Percentiles rank a stretch among this genome's conserved stretches.
phyloP scores from a whole-genome alignment of 176 grass and related monocot genomes.

The Eleusine coracana region DNA sequence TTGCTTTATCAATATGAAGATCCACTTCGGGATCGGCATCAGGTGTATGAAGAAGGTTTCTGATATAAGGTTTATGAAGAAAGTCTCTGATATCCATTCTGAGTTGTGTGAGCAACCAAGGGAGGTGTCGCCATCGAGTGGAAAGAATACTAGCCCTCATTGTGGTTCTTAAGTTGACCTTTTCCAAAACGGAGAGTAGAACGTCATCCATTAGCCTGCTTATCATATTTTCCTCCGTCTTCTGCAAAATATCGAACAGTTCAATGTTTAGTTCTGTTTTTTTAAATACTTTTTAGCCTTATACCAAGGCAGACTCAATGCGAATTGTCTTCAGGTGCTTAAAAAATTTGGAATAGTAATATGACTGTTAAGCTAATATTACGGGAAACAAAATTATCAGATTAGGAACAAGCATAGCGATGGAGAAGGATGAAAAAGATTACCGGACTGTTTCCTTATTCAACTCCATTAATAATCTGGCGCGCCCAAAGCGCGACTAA shows the following conservation, averaged over 20 bases:
- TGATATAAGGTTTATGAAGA: not conserved
- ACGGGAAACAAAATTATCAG: not conserved
- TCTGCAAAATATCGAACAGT: not conserved
- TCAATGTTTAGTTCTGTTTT: too few species aligned
- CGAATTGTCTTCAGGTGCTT: too few species aligned
- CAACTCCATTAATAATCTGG: not conserved
- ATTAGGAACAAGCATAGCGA: not conserved
- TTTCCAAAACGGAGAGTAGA: constrained; percentile 4
- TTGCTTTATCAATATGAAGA: constrained; percentile 10
- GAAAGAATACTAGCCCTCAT: not conserved
- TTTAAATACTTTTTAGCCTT: too few species aligned
- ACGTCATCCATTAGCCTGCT: constrained; percentile 8
- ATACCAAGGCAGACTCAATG: too few species aligned
- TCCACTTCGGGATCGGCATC: not conserved
- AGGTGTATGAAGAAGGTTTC: not conserved
- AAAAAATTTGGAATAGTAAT: too few species aligned
- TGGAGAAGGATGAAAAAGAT: not conserved
- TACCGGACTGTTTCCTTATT: not conserved
- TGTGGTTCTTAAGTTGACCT: not conserved
- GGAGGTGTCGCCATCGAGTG: not conserved
- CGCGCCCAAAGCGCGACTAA: too few species aligned
- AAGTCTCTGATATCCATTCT: constrained; percentile 11
- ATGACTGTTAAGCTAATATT: too few species aligned
- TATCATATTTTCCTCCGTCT: not conserved
- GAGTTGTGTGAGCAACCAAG: constrained; percentile 1